phyloP scores from a whole-genome alignment of 1,284 basidiomycete genomes.

The Sanghuangporus weigelae region DNA sequence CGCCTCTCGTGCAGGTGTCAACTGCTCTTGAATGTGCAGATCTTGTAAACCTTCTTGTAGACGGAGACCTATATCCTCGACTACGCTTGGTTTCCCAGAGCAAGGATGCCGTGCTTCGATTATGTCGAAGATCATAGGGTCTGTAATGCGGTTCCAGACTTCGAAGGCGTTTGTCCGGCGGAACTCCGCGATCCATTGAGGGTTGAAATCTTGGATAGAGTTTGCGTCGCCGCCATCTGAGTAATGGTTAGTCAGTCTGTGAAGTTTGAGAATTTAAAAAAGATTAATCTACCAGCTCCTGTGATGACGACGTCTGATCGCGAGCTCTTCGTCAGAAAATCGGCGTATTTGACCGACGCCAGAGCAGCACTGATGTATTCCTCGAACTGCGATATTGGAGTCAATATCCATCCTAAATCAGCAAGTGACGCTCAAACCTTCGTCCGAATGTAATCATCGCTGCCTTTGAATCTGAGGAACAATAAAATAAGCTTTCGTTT shows the following conservation, averaged over 20 bases:
- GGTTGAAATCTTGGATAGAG: conserved; percentile 71
- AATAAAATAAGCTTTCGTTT: not conserved
- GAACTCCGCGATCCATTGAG: conserved; percentile 81
- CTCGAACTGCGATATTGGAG: conserved; percentile 51
- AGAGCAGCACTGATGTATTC: conserved; percentile 81
- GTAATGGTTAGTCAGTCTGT: not conserved
- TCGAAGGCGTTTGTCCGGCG: conserved; percentile 79
- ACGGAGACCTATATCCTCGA: conserved; percentile 84
- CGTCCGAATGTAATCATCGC: conserved; percentile 85
- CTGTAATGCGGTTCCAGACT: conserved; percentile 84
- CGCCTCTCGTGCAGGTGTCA: conserved; percentile 84
- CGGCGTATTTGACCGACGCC: conserved; percentile 81
- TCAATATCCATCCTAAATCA: not conserved
- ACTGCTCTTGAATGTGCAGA: conserved; percentile 82
- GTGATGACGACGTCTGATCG: conserved; percentile 57
- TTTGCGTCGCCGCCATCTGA: conserved; percentile 38
- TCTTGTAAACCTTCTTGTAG: conserved; percentile 89
- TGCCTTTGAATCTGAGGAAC: conserved; percentile 72
- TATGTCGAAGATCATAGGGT: conserved; percentile 87
- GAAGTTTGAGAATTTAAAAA: not conserved
- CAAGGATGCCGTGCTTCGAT: conserved; percentile 90
- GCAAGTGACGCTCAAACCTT: conserved; percentile 48
- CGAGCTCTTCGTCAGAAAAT: conserved; percentile 69
- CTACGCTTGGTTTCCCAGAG: conserved; percentile 80
- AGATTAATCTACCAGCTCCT: conserved; percentile 45